Evolutionary conservation across 768 basidiomycete species (phyloP).

Genomic region (Lentinula detonsa): DNA sequence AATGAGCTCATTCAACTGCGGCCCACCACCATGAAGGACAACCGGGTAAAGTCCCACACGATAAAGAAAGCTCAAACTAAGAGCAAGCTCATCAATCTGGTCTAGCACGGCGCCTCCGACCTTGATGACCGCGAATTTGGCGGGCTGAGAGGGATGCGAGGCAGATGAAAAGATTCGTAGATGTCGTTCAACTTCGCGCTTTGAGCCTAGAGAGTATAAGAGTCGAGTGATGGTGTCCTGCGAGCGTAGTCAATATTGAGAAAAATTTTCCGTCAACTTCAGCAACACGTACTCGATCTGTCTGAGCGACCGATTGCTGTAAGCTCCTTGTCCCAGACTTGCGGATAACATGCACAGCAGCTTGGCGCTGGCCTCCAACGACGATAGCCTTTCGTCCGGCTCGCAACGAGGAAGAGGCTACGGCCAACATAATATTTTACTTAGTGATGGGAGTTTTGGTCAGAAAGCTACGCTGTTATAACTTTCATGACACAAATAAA

Average conservation of each 20-base stretch:
- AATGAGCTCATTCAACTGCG: conserved; percentile 91
- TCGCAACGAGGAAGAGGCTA: conserved; percentile 10
- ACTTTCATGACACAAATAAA: background rate
- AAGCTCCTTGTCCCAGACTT: conserved; percentile 33
- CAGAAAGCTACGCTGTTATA: background rate
- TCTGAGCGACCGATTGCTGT: conserved; percentile 58
- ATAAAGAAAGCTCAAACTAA: conserved; percentile 94
- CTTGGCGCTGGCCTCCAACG: conserved; percentile 43
- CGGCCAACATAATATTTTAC: background rate
- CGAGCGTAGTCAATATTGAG: background rate
- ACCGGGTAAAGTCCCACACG: conserved; percentile 97
- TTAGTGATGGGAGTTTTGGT: conserved; percentile 1
- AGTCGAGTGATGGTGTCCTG: conserved; percentile 97
- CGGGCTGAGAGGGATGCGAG: conserved; percentile 81
- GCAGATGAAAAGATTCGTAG: conserved; percentile 97
- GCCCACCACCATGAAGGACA: conserved; percentile 93
- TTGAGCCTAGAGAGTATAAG: conserved; percentile 93
- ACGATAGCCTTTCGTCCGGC: conserved; percentile 37
- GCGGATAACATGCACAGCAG: conserved; percentile 32
- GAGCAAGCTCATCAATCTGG: conserved; percentile 88
- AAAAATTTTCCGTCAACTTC: background rate
- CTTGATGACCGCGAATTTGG: conserved; percentile 97
- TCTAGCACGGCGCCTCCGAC: conserved; percentile 94
- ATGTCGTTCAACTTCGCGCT: conserved; percentile 97
- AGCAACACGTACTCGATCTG: conserved; percentile 51